These are phyloP conservation scores for Heimioporus punctisporus DNA, from an alignment of 1,284 basidiomycete genomes.

Conservation along the genomic window DNA sequence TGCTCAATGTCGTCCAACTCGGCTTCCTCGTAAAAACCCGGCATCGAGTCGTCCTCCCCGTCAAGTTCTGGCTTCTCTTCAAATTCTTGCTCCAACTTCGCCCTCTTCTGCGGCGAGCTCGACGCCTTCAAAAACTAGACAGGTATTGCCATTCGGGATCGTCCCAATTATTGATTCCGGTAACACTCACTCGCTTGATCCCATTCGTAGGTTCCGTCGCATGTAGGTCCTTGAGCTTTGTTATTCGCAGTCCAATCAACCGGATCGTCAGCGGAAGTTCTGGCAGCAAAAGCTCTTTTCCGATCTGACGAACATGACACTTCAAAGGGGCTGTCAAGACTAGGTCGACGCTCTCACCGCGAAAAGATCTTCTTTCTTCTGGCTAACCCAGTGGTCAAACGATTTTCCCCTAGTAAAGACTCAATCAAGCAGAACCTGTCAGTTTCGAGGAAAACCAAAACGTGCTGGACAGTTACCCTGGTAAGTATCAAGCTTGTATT, in stretches of 20 bases:
- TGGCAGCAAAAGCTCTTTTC: slow-evolving; percentile 78
- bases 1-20: slow-evolving; percentile 13
- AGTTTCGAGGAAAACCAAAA: not conserved
- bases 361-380: slow-evolving; percentile 79
- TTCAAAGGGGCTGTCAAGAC: slow-evolving; percentile 2
- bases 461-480: slow-evolving; percentile 58
- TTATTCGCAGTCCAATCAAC: slow-evolving; percentile 82
- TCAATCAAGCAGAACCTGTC: slow-evolving; percentile 30
- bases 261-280: slow-evolving; percentile 81
- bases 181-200: slow-evolving; percentile 63
- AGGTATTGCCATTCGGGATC: not conserved
- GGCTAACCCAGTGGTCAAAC: slow-evolving; percentile 69
- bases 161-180: not conserved
- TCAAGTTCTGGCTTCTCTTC: slow-evolving; percentile 20
- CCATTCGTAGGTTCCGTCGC: slow-evolving; percentile 46
- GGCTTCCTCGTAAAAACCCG: slow-evolving; percentile 51
- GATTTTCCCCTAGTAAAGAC: slow-evolving; percentile 86
- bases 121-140: slow-evolving; percentile 58
- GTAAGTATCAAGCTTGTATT: slow-evolving; percentile 81
- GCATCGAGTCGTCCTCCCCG: slow-evolving; percentile 50
- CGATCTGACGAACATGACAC: slow-evolving; percentile 51
- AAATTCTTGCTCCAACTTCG: slow-evolving; percentile 30
- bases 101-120: slow-evolving; percentile 42
- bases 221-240: slow-evolving; percentile 81
- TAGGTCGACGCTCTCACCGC: slow-evolving; percentile 47